A percentile compares a stretch with the other conserved stretches of the same genome.
phyloP scores from a whole-genome alignment of 208 protist species.

The Wallacemonas sp. region DNA sequence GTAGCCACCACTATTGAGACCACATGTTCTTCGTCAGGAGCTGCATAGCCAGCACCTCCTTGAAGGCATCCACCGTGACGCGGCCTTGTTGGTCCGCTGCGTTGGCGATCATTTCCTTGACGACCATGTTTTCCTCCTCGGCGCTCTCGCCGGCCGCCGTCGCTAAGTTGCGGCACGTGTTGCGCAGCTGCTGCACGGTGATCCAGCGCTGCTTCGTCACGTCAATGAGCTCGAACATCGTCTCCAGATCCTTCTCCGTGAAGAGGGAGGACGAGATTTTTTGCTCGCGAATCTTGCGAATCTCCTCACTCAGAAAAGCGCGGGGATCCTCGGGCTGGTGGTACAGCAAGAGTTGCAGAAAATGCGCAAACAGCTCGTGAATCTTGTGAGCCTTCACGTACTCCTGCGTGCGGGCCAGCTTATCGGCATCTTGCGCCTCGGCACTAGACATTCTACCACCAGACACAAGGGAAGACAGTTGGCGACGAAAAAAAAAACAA shows the following conservation, averaged over 20 bases:
- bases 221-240: constrained; percentile 92
- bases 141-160: constrained; percentile 23
- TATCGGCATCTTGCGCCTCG: constrained; percentile 17
- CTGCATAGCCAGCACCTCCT: constrained; percentile 67
- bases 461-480: not conserved
- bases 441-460: constrained; percentile 12
- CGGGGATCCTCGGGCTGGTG: constrained; percentile 79
- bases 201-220: constrained; percentile 85
- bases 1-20: constrained; percentile 31
- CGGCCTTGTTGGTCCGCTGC: constrained; percentile 73
- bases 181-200: constrained; percentile 80
- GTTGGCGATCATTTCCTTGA: constrained; percentile 60
- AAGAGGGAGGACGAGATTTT: constrained; percentile 74
- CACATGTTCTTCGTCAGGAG: constrained; percentile 71
- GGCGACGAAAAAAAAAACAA: not conserved
- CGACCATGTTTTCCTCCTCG: constrained; percentile 27
- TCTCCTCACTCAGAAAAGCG: constrained; percentile 70
- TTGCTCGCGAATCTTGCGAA: constrained; percentile 62
- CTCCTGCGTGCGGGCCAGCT: constrained; percentile 31
- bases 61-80: constrained; percentile 82
- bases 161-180: constrained; percentile 84
- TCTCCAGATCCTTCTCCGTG: constrained; percentile 84
- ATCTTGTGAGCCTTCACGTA: constrained; percentile 84
- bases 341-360: constrained; percentile 87
- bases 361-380: constrained; percentile 83